Evolutionary conservation across 2,329 filamentous ascomycete genomes (phyloP).

Genomic region (Trichoderma oligosporum): DNA sequence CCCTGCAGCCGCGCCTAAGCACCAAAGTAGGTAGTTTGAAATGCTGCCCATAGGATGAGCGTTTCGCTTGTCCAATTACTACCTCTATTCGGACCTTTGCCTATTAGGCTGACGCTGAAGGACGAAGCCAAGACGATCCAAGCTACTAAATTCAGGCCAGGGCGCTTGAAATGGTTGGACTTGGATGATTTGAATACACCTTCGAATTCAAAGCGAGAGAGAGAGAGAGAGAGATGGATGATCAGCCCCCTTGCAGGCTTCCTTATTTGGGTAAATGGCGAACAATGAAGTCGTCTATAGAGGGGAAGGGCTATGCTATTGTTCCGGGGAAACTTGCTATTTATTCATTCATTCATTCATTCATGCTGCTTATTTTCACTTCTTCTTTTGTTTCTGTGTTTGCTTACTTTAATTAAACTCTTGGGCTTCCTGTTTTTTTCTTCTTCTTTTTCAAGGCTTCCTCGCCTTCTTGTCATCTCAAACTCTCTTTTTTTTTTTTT

Average conservation of each 20-base stretch:
- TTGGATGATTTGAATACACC: no score
- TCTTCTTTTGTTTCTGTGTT: not conserved
- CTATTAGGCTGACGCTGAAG: not conserved
- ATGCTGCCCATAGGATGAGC: not conserved
- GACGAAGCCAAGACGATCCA: not conserved
- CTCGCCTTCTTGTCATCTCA: not conserved
- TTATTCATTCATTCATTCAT: slow-evolving; percentile 2
- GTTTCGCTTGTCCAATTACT: not conserved
- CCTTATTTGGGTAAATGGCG: slow-evolving; percentile 14
- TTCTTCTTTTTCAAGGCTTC: not conserved
- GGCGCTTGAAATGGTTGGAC: no score
- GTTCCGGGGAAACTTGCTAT: slow-evolving; percentile 11
- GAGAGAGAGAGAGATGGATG: no score
- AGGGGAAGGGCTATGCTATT: slow-evolving; percentile 3
- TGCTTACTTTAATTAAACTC: not conserved
- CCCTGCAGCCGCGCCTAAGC: slow-evolving; percentile 10
- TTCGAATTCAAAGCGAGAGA: no score
- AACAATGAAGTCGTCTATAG: not conserved
- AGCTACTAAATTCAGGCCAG: no score
- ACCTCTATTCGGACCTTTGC: slow-evolving; percentile 12
- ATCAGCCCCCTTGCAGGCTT: not conserved
- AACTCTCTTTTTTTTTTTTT: not conserved
- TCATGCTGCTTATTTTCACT: not conserved
- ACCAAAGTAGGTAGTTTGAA: not conserved
- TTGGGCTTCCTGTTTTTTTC: not conserved